phyloP scores from a whole-genome alignment of 1,284 basidiomycete species.

The Trichosporon inkin region DNA sequence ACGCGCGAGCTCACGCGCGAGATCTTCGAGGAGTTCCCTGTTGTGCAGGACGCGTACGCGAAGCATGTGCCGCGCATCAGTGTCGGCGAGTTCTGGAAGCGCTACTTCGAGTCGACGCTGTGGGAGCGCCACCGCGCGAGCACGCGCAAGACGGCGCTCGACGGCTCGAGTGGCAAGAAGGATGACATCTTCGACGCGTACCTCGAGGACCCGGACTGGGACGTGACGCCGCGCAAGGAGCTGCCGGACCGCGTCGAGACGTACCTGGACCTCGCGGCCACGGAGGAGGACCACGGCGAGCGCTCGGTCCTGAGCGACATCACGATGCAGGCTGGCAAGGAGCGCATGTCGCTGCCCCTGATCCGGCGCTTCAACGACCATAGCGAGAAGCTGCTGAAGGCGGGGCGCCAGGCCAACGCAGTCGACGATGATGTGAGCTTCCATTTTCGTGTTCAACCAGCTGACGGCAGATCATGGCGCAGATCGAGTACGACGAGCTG shows the following conservation, averaged over 20 bases:
- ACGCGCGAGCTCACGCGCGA: slow-evolving; percentile 90
- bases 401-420: slow-evolving; percentile 8
- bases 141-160: slow-evolving; percentile 59
- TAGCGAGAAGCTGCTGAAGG: slow-evolving; percentile 70
- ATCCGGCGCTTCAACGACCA: slow-evolving; percentile 98
- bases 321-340: slow-evolving; percentile 93
- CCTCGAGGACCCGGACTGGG: slow-evolving; percentile 89
- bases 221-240: slow-evolving; percentile 70
- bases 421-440: slow-evolving; percentile 12
- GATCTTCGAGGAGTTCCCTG: slow-evolving; percentile 96
- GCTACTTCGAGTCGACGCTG: slow-evolving; percentile 91
- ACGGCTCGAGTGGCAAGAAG: slow-evolving; percentile 74
- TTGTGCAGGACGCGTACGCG: slow-evolving; percentile 83
- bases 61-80: slow-evolving; percentile 81
- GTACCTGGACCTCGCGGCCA: slow-evolving; percentile 81
- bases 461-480: slow-evolving; percentile 54
- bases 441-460: background rate
- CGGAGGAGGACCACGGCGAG: slow-evolving; percentile 85
- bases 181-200: slow-evolving; percentile 96
- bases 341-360: slow-evolving; percentile 79
- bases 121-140: slow-evolving; percentile 93
- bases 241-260: slow-evolving; percentile 67
- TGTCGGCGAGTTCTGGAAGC: slow-evolving; percentile 90
- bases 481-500: slow-evolving; percentile 84
- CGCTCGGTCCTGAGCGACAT: slow-evolving; percentile 81